Evolutionary conservation across 208 protist species (phyloP).

Genomic region (Herpetomonas tarakana): DNA sequence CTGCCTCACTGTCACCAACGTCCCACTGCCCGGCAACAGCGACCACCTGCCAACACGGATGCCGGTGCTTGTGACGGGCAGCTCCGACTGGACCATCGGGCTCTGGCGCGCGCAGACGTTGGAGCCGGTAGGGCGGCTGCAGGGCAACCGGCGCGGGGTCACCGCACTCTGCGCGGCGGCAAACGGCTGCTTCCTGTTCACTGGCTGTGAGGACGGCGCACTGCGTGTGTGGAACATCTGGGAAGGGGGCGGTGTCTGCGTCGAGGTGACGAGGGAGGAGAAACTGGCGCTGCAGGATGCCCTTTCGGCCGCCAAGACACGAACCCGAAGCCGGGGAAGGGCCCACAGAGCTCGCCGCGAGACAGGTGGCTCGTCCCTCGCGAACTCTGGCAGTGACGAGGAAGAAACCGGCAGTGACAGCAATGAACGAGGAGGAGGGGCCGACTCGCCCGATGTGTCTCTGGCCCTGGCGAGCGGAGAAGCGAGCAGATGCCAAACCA

Average conservation of each 20-base stretch:
- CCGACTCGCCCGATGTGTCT: no score
- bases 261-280: constrained; percentile 31
- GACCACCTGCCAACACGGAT: background rate
- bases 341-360: no score
- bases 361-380: no score
- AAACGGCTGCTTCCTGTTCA: constrained; percentile 57
- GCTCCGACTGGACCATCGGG: constrained; percentile 55
- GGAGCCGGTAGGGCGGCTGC: constrained; percentile 41
- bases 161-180: constrained; percentile 35
- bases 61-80: constrained; percentile 56
- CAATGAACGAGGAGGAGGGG: no score
- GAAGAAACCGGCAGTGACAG: no score
- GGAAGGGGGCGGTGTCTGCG: constrained; percentile 23
- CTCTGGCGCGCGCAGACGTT: constrained; percentile 60
- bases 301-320: background rate
- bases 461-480: no score
- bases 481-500: no score
- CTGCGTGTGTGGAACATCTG: constrained; percentile 63
- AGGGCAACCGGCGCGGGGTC: constrained; percentile 31
- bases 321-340: no score
- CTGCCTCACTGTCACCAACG: constrained; percentile 32
- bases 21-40: constrained; percentile 12
- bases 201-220: constrained; percentile 60
- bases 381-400: background rate
- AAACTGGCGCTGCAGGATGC: constrained; percentile 11